Evolutionary conservation across 768 basidiomycete genomes (phyloP).

Genomic region (Agaricus sinodeliciosus): DNA sequence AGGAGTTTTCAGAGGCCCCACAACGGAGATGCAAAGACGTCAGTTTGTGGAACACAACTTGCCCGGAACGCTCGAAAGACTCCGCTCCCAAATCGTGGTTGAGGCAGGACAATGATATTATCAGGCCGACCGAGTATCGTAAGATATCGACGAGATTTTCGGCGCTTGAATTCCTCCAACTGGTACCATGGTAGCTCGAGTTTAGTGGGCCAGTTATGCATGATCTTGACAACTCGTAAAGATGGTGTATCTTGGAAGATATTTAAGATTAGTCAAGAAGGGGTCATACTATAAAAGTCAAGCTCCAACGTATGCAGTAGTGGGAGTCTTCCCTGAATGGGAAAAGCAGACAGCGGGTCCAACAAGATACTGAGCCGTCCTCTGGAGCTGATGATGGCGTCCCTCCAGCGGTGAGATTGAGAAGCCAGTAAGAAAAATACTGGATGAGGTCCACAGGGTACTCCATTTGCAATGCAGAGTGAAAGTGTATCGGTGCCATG

Average conservation of each 20-base stretch:
- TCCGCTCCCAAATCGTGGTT: background rate
- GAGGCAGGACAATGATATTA: background rate
- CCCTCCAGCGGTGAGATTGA: background rate
- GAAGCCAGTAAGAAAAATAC: background rate
- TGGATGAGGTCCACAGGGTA: background rate
- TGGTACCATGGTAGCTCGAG: background rate
- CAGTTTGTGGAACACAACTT: background rate
- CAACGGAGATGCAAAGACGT: background rate
- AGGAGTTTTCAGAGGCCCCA: background rate
- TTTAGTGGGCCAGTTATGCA: background rate
- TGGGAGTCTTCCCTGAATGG: background rate
- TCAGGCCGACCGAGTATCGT: background rate
- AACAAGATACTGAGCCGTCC: background rate
- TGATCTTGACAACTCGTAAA: background rate
- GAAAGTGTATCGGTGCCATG: background rate
- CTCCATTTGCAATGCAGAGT: background rate
- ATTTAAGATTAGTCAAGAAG: background rate
- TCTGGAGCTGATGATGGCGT: background rate
- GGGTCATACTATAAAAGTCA: background rate
- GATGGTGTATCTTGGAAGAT: background rate
- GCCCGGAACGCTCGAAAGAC: background rate
- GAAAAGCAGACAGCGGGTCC: too few species aligned
- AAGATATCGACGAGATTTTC: background rate
- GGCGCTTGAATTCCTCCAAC: background rate
- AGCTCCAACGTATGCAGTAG: background rate